These are phyloP conservation scores for Globisporangium nodosum DNA, from an alignment of 352 stramenopile genomes.

Conservation along the genomic window DNA sequence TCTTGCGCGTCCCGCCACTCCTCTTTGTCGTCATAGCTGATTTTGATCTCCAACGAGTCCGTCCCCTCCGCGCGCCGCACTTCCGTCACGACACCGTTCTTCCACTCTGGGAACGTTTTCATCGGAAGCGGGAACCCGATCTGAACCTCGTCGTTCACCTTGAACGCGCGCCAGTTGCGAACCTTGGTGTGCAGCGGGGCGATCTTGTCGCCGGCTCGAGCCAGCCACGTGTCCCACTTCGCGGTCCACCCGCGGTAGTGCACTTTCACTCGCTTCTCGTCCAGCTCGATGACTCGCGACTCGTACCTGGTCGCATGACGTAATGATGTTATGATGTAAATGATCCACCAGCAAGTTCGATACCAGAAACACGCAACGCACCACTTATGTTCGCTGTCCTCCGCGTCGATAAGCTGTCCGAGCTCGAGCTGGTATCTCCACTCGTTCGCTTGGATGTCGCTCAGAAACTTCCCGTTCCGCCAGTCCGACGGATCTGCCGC, in stretches of 20 bases:
- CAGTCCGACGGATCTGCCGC: constrained; percentile 24
- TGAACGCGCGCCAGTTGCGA: constrained; percentile 64
- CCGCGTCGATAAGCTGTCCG: constrained; percentile 60
- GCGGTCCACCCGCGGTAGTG: constrained; percentile 97
- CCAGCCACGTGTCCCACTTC: constrained; percentile 97
- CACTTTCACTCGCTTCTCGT: constrained; percentile 66
- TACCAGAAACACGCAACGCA: constrained; percentile 7
- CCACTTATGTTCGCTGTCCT: constrained; percentile 80
- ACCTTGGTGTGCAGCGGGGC: constrained; percentile 87
- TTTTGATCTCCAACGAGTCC: constrained; percentile 27
- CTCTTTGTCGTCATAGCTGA: constrained; percentile 39
- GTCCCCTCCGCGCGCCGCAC: constrained; percentile 15
- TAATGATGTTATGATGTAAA: no score
- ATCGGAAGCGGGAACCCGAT: constrained; percentile 27
- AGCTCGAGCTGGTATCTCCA: constrained; percentile 57
- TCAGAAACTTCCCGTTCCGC: constrained; percentile 55
- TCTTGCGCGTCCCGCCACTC: constrained; percentile 56
- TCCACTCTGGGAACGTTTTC: constrained; percentile 60
- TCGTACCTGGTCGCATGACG: constrained; percentile 36
- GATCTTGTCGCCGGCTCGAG: constrained; percentile 82
- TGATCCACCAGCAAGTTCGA: neutral
- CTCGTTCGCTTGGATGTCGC: constrained; percentile 42
- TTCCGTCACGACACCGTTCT: constrained; percentile 35
- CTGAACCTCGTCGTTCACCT: constrained; percentile 43
- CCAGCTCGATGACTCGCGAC: constrained; percentile 45